Evolutionary conservation across 495 filamentous ascomycete species (phyloP).

Genomic region (Lasiosphaeria hispida): DNA sequence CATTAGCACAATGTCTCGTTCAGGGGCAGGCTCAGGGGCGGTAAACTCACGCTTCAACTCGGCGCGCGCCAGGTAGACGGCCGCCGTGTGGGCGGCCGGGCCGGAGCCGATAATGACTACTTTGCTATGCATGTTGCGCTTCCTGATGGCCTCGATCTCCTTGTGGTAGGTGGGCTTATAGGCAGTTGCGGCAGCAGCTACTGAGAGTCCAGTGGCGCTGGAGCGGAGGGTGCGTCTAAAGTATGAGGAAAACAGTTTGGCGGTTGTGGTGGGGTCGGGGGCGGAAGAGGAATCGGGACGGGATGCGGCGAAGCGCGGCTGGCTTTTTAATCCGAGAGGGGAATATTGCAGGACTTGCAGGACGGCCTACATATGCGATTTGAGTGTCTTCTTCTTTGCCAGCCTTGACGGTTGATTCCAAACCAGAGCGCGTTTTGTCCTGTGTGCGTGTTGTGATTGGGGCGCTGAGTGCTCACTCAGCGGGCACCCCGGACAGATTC

Average conservation of each 20-base stretch:
- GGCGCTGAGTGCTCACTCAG: background rate
- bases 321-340: too few species aligned
- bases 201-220: slow-evolving; percentile 60
- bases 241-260: slow-evolving; percentile 85
- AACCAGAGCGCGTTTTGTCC: too few species aligned
- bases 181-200: slow-evolving; percentile 59
- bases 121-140: slow-evolving; percentile 72
- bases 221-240: slow-evolving; percentile 54
- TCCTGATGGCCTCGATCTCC: slow-evolving; percentile 44
- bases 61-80: slow-evolving; percentile 91
- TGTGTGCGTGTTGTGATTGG: background rate
- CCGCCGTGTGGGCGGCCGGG: slow-evolving; percentile 95
- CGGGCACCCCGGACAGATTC: background rate
- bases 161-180: slow-evolving; percentile 58
- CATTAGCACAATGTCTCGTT: slow-evolving; percentile 13
- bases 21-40: background rate
- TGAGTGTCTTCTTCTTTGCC: too few species aligned
- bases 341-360: too few species aligned
- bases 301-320: too few species aligned
- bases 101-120: slow-evolving; percentile 90
- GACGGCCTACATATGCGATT: too few species aligned
- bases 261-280: slow-evolving; percentile 25
- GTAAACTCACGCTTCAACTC: slow-evolving; percentile 65
- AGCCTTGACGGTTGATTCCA: too few species aligned
- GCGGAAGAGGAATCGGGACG: slow-evolving; percentile 1